phyloP scores from a whole-genome alignment of 441 rosid genomes.

The Lepidium campestre region DNA sequence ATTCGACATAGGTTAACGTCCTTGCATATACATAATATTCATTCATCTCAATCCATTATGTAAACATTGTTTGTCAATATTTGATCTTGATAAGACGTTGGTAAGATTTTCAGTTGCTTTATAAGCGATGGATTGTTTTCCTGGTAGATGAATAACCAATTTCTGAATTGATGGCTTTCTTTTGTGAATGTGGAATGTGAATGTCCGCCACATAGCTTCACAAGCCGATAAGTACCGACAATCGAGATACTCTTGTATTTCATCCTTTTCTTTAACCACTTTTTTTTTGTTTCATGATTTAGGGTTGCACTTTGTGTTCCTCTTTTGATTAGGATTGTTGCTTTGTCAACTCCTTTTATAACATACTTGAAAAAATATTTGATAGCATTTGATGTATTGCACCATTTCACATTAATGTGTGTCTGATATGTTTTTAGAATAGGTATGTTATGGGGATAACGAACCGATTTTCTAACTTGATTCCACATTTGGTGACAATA shows the following conservation, averaged over 20 bases:
- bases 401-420: neutral
- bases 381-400: neutral
- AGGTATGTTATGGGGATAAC: neutral
- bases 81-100: neutral
- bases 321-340: neutral
- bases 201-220: neutral
- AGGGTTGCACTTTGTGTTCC: neutral
- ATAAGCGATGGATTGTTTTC: neutral
- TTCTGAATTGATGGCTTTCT: neutral
- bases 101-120: neutral
- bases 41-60: neutral
- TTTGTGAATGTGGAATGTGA: neutral
- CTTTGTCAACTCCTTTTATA: neutral
- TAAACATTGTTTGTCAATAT: neutral
- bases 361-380: neutral
- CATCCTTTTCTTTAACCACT: neutral
- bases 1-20: neutral
- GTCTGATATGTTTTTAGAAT: neutral
- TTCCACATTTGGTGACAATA: neutral
- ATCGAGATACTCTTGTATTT: neutral
- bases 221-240: neutral
- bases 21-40: too few species aligned
- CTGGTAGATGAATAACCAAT: neutral
- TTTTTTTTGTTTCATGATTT: rapidly evolving
- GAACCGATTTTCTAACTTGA: neutral